Evolutionary conservation across 768 basidiomycete species (phyloP).

Genomic region (Pilatotrama ljubarskyi): DNA sequence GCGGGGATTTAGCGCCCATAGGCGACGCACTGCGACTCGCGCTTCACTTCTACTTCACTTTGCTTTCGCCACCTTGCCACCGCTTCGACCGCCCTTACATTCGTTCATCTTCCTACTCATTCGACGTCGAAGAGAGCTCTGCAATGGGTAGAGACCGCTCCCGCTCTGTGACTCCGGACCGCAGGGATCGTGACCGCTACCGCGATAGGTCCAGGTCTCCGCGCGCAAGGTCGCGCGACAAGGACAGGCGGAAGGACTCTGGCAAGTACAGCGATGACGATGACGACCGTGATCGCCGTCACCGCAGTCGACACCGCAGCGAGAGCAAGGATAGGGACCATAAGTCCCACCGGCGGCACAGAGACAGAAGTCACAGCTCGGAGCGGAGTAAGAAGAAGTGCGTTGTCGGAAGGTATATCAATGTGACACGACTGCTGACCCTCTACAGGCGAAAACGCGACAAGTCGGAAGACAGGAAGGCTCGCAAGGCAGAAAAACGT

Average conservation of each 20-base stretch:
- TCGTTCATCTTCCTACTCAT: not conserved
- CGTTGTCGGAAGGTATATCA: slow-evolving; percentile 17
- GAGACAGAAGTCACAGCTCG: slow-evolving; percentile 34
- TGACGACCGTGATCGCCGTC: slow-evolving; percentile 24
- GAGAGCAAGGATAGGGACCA: slow-evolving; percentile 37
- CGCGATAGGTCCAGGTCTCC: slow-evolving; percentile 31
- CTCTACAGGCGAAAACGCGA: slow-evolving; percentile 71
- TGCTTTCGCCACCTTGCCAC: not conserved
- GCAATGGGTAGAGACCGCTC: slow-evolving; percentile 49
- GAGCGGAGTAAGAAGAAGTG: slow-evolving; percentile 52
- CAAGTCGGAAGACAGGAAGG: slow-evolving; percentile 82
- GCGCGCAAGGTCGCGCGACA: slow-evolving; percentile 28
- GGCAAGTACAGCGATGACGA: slow-evolving; percentile 24
- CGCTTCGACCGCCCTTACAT: not conserved
- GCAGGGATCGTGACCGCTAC: slow-evolving; percentile 29
- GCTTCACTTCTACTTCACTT: not conserved
- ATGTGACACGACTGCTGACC: not conserved
- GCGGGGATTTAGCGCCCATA: not conserved
- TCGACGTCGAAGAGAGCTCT: not conserved
- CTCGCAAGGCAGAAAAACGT: slow-evolving; percentile 87
- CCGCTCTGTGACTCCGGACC: slow-evolving; percentile 51
- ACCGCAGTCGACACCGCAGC: slow-evolving; percentile 31
- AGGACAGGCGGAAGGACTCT: slow-evolving; percentile 22
- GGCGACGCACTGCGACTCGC: no score
- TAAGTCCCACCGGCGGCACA: slow-evolving; percentile 17